Percentiles rank a stretch among this genome's conserved stretches.
Conservation (phyloP, 73 alveolate genomes). For the Effrenium voratum region DNA sequence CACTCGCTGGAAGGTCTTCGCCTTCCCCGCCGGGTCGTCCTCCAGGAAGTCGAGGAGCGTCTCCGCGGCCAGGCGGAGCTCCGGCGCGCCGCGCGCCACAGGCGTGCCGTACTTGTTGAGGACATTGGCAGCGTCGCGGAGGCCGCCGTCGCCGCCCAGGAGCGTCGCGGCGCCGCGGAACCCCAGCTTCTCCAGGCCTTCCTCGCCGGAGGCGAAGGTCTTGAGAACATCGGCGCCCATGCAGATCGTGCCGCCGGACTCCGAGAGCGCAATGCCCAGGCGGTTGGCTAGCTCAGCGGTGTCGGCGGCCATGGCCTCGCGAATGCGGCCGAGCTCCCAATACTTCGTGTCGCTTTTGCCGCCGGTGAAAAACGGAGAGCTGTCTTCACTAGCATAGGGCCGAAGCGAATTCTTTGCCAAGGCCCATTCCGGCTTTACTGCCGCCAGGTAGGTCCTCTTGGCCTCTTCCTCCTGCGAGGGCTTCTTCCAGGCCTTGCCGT, state of each 20-base stretch:
- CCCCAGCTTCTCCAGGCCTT: no score
- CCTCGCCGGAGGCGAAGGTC: background rate
- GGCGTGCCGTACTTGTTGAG: background rate
- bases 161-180: no score
- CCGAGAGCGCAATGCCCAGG: conserved; percentile 18
- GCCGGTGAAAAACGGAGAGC: conserved; percentile 1
- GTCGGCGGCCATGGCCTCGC: background rate
- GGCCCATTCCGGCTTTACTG: background rate
- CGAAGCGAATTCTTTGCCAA: background rate
- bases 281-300: conserved; percentile 22
- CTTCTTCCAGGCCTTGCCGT: background rate
- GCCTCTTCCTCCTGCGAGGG: background rate
- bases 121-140: background rate
- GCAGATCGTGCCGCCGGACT: background rate
- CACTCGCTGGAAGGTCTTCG: background rate
- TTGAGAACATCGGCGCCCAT: background rate
- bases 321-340: background rate
- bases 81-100: background rate
- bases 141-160: background rate
- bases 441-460: conserved; percentile 6
- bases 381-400: background rate
- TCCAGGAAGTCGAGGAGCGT: background rate
- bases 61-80: background rate
- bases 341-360: background rate
- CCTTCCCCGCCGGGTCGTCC: background rate